A percentile compares a stretch with the other conserved stretches of the same genome.
These are phyloP conservation scores for Pleurotus pulmonarius DNA, from an alignment of 768 basidiomycete genomes.

Conservation along the genomic window DNA sequence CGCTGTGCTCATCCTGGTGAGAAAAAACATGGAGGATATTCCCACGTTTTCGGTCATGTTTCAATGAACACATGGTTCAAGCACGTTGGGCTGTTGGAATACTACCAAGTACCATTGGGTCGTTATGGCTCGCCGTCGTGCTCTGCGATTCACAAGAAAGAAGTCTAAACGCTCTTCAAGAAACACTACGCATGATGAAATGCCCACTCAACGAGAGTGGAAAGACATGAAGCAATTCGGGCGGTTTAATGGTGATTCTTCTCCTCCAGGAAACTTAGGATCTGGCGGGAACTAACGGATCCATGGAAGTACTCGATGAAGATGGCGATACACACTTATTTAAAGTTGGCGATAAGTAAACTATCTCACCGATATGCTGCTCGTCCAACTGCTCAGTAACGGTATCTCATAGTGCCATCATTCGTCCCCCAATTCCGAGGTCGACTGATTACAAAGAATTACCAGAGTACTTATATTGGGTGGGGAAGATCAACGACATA, in stretches of 20 bases:
- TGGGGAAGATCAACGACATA: slow-evolving; percentile 46
- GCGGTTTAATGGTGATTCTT: slow-evolving; percentile 14
- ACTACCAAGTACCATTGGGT: neutral
- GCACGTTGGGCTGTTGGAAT: neutral
- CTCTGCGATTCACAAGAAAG: slow-evolving; percentile 12
- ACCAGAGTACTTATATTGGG: slow-evolving; percentile 44
- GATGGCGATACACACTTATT: slow-evolving; percentile 28
- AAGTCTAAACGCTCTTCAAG: slow-evolving; percentile 3
- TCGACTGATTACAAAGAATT: slow-evolving; percentile 15
- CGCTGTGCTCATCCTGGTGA: neutral
- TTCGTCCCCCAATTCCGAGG: slow-evolving; percentile 31
- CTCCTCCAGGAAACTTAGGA: neutral
- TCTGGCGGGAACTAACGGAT: neutral
- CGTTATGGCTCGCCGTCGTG: slow-evolving; percentile 14
- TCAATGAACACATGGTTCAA: neutral
- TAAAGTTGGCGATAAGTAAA: slow-evolving; percentile 30
- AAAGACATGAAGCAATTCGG: slow-evolving; percentile 14
- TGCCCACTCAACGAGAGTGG: slow-evolving; percentile 15
- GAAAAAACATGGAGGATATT: neutral
- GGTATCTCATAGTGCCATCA: slow-evolving; percentile 29
- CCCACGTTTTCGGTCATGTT: too few relatives aligned
- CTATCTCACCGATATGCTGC: neutral
- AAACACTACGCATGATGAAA: slow-evolving; percentile 7
- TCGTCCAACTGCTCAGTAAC: neutral
- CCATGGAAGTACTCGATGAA: slow-evolving; percentile 23